Conservation (phyloP, 2,329 filamentous ascomycete species). For the Colletotrichum magnum region DNA sequence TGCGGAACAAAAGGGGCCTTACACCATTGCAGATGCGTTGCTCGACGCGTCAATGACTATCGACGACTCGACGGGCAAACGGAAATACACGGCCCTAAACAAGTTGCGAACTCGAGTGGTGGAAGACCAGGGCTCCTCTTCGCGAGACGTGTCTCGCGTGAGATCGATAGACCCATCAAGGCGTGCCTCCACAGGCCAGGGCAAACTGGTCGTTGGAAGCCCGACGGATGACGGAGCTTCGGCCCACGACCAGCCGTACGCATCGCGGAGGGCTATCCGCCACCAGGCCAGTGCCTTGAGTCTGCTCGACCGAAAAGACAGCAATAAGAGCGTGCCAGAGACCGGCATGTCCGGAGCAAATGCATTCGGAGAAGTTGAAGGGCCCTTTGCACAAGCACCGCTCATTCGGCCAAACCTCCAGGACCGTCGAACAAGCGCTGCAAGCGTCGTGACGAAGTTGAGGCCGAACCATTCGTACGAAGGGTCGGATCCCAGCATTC, state of each 20-base stretch:
- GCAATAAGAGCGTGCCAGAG: slow-evolving; percentile 70
- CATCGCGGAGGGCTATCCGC: slow-evolving; percentile 63
- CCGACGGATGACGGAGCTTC: slow-evolving; percentile 52
- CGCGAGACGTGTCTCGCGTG: slow-evolving; percentile 46
- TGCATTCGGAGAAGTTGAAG: slow-evolving; percentile 72
- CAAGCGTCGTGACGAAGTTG: slow-evolving; percentile 41
- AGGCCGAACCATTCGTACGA: slow-evolving; percentile 81
- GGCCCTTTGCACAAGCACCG: slow-evolving; percentile 62
- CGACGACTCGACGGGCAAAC: slow-evolving; percentile 74
- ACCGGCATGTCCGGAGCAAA: slow-evolving; percentile 72
- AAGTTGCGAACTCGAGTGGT: slow-evolving; percentile 45
- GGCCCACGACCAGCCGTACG: slow-evolving; percentile 57
- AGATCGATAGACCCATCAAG: slow-evolving; percentile 56
- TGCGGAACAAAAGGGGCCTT: slow-evolving; percentile 63
- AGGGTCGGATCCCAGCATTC: slow-evolving; percentile 80
- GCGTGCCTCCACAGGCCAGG: slow-evolving; percentile 50
- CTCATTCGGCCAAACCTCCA: slow-evolving; percentile 51
- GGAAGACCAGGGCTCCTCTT: slow-evolving; percentile 44
- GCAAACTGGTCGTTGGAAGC: slow-evolving; percentile 44
- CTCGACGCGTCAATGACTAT: slow-evolving; percentile 93
- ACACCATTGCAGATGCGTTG: slow-evolving; percentile 91
- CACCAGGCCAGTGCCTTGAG: slow-evolving; percentile 73
- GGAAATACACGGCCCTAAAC: slow-evolving; percentile 66
- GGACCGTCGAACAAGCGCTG: slow-evolving; percentile 44
- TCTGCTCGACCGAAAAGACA: slow-evolving; percentile 71